A percentile compares a stretch with the other conserved stretches of the same genome.
Evolutionary conservation across 1,139 yeast species (phyloP).

Genomic region (Kurtzmaniella quercitrusa): DNA sequence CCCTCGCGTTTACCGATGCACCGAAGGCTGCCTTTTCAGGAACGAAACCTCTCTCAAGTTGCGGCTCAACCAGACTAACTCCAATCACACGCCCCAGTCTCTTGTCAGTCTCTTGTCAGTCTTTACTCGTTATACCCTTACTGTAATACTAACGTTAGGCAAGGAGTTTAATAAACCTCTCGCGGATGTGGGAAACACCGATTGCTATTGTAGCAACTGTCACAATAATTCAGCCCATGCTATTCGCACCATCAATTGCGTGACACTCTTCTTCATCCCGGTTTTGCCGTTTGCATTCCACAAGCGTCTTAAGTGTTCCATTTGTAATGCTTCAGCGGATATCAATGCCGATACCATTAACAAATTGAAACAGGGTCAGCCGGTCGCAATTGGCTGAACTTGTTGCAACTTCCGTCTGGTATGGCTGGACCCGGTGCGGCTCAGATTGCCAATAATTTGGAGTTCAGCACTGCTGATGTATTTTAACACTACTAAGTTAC

Average conservation of each 20-base stretch:
- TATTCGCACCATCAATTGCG: slow-evolving; percentile 35
- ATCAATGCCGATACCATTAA: slow-evolving; percentile 26
- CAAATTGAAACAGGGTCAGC: slow-evolving; percentile 37
- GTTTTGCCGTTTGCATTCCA: slow-evolving; percentile 38
- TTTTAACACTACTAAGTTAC: too few relatives aligned
- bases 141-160: slow-evolving; percentile 13
- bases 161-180: slow-evolving; percentile 28
- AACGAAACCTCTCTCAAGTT: neutral
- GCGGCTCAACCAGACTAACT: too few relatives aligned
- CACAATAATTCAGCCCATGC: slow-evolving; percentile 46
- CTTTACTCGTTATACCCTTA: neutral
- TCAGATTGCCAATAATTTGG: too few relatives aligned
- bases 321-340: slow-evolving; percentile 42
- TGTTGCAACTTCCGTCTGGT: too few relatives aligned
- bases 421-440: too few relatives aligned
- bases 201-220: slow-evolving; percentile 37
- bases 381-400: slow-evolving; percentile 34
- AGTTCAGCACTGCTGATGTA: too few relatives aligned
- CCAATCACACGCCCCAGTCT: too few relatives aligned
- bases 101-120: too few relatives aligned
- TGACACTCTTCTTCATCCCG: slow-evolving; percentile 45
- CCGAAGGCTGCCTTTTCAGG: neutral
- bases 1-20: neutral
- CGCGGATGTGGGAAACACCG: slow-evolving; percentile 22
- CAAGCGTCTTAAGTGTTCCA: slow-evolving; percentile 37